Evolutionary conservation across 2,329 filamentous ascomycete species (phyloP), one percentile per base, ranked within the genome.

Genomic region (Furcasterigmium sp.): DNA sequence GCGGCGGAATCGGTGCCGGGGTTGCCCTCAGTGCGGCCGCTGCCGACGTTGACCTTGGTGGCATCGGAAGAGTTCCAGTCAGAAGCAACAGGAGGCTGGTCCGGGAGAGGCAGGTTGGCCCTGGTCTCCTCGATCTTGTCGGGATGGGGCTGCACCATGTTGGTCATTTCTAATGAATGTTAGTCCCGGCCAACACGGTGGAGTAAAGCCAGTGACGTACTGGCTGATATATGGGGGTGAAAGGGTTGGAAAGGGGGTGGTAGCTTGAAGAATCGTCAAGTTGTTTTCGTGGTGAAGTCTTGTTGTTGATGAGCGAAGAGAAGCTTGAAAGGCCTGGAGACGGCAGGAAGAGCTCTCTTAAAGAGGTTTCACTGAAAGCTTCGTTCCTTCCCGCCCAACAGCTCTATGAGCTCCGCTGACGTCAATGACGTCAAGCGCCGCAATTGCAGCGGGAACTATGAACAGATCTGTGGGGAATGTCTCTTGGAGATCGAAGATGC

Each of bases 11-110:
- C 72, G 1, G 70, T 72, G 4, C 78, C 76, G 37, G 81, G 64
- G 48, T 76, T 72, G 41, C 68, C 75, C 51, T 75, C 60, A 2
- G 72, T 53, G 42, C 73, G 64, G 17, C 84, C 84, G 28, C 81
- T 78, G 50, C 84, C 84, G 38, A 87, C 80, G 57, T 87, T 85
- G 58, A 87, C 81, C 44, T 69, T 87, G 49, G 77, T 68, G 25
- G 73, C 73, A 55, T 91, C 85, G 40, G 76, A 71, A 0, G 84
- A 87, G 61, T 91, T 82, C 75, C 82, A 90, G 72, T 93, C 87
- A 5, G 85, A 85, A n/a, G 80, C 68, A n/a, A 66, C 69, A 2
- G 86, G 85, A 18, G 87, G 87, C 52, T 91, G 74, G 3, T 91
- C 86, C 15, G 87, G 88, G 40, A 91, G 78, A 41, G 86, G 85